These are phyloP conservation scores for Boehmeria nivea DNA, from an alignment of 306 rosid species.

Conservation along the genomic window DNA sequence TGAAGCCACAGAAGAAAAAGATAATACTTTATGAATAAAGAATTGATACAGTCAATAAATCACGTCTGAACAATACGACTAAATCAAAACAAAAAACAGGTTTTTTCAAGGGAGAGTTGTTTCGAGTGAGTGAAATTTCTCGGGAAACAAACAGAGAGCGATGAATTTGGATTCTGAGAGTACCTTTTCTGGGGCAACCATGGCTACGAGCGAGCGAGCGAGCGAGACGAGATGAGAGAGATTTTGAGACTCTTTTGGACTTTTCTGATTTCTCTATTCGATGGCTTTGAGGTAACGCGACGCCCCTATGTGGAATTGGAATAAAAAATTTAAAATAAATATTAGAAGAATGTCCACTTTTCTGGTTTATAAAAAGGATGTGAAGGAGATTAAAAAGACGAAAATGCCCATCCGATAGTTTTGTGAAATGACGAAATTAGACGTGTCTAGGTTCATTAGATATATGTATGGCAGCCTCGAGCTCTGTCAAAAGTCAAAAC, in stretches of 20 bases:
- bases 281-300: conserved; percentile 17
- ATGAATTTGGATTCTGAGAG: neutral
- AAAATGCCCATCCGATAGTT: neutral
- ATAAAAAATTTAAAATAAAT: too few species aligned
- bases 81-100: neutral
- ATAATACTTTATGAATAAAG: too few species aligned
- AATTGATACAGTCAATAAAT: too few species aligned
- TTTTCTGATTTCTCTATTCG: neutral
- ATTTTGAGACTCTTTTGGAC: neutral
- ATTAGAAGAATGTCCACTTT: too few species aligned
- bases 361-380: neutral
- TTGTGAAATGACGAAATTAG: neutral
- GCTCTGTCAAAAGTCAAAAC: too few species aligned
- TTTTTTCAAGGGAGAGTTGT: neutral
- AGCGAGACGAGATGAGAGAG: neutral
- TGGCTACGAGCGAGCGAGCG: conserved; percentile 11
- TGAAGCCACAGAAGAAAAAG: too few species aligned
- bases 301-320: too few species aligned
- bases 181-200: conserved; percentile 35
- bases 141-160: conserved; percentile 16
- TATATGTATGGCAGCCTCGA: too few species aligned
- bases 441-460: conserved; percentile 20
- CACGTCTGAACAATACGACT: neutral
- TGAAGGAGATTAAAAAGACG: neutral
- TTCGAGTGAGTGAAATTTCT: neutral